Evolutionary conservation across 768 basidiomycete genomes (phyloP), one percentile per base, ranked within the genome.

Genomic region (Cantharellus cinnabarinus): DNA sequence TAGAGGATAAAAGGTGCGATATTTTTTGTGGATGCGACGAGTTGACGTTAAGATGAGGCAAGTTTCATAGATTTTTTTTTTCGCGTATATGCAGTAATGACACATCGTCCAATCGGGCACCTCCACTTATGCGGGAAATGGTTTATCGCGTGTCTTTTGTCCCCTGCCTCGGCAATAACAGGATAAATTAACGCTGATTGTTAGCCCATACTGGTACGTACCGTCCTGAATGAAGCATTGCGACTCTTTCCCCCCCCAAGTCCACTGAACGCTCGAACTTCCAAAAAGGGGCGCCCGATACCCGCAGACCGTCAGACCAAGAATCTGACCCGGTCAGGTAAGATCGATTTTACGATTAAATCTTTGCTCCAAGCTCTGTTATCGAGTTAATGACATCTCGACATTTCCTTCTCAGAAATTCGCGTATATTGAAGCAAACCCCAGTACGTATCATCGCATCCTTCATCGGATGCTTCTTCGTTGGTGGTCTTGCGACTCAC

Each of bases 191-290:
- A 29, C 20, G 20, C 20, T 29, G 20, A 29, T 29, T 29, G 20
- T 29, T 29, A 20, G 50, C 44, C 42, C 20, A 54, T 14, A 62
- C 42, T 71, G 66, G 50, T 55, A 58, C 60, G 1, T 40, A 39
- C 58, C 38, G 7, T 39, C 7, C 77, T 88, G 44, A 83, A 86
- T 61, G 87, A 89, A 65, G 80, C 81, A 0, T 72, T 89, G 37
- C 75, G 86, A n/a, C 70, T 89, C 2, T 89, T 81, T 70, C 85
- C 85, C 3, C 83, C 85, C 3, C 83, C 85, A 4, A 82, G 88
- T 0, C 84, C 85, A 4, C 69, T 84, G 42, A 86, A 86, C 64
- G 20, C 20, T 29, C 20, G 20, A 29, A 29, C 20, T 29, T 29
- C 20, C 20, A 29, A 29, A 29, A 29, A 29, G 20, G 20, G 20